A percentile compares a stretch with the other conserved stretches of the same genome.
These are phyloP conservation scores for Dalbergia oliveri DNA, from an alignment of 306 rosid genomes.

Conservation along the genomic window DNA sequence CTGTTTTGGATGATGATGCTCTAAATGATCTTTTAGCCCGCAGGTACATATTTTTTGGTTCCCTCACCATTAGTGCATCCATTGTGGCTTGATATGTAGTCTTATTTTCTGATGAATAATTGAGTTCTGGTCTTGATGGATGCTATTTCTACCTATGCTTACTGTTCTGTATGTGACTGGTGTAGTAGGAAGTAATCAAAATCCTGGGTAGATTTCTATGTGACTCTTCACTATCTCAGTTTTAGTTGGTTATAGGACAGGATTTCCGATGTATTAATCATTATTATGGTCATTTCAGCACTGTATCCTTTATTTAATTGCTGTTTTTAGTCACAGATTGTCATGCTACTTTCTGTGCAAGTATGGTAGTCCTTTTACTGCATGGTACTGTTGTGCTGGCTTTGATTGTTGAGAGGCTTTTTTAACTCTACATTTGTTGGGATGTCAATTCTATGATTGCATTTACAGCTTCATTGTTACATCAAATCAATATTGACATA, in stretches of 20 bases:
- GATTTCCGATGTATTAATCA: not conserved
- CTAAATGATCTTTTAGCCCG: conserved; percentile 95
- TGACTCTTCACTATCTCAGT: not conserved
- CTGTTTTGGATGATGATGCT: conserved; percentile 97
- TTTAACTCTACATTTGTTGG: conserved; percentile 6
- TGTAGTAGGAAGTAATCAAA: not conserved
- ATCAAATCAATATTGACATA: conserved; percentile 8
- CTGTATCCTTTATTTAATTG: conserved; percentile 1
- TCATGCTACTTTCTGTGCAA: conserved; percentile 24
- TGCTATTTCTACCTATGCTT: conserved; percentile 34
- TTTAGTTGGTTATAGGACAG: conserved; percentile 26
- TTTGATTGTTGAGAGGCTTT: conserved; percentile 31
- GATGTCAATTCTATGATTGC: conserved; percentile 18
- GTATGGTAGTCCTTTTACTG: not conserved
- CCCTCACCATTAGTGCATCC: conserved; percentile 34
- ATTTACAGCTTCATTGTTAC: conserved; percentile 26
- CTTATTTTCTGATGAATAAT: conserved; percentile 38
- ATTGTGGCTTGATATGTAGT: conserved; percentile 16
- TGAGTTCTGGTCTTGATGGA: not conserved
- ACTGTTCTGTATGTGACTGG: conserved; percentile 7
- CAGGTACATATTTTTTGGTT: conserved; percentile 61
- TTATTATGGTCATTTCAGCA: conserved; percentile 32
- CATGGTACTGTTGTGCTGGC: conserved; percentile 2
- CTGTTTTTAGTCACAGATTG: conserved; percentile 32
- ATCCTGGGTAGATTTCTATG: not conserved